Evolutionary conservation across 257 asterid genomes (phyloP), one percentile per base, ranked within the genome.

Genomic region (Solanum chilense): DNA sequence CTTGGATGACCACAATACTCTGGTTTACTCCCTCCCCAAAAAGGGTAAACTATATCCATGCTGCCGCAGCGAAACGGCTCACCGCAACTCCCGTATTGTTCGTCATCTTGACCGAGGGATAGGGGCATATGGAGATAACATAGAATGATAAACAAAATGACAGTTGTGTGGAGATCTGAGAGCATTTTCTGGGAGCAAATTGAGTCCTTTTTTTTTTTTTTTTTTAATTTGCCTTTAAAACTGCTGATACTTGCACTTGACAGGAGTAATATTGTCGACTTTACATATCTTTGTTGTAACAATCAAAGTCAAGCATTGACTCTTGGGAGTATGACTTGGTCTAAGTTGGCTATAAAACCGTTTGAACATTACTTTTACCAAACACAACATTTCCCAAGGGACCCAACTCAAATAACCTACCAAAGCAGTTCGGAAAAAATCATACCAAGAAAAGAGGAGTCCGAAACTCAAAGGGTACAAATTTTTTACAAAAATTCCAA

Each of bases 1-100:
- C 94, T 94, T 0, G 94, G 94, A 39, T 86, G 56, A n/a, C 98
- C 96, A 58, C 98, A 96, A 21, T 47, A 39, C 1, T 9, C 5
- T 1, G 93, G 90, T 15, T 94, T 90, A 10, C 1, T 16, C 15
- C 86, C 94, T 13, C 94, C 94, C 71, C 87, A 92, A 92, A 94
- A 96, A 6, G 98, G 98, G 47, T 94, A 94, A 2, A n/a, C 2
- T 3, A 93, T 66, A 7, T 15, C 3, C 2, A 87, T 6, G 47
- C 29, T 2, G 4, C 93, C 92, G 12, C 98, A 95, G 11, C 5
- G 13, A 49, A 86, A 82, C 1, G 70, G 35, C 86, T 82, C 80
- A 2, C 82, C 23, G 62, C 98, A 93, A 23, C 1, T 33, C 2
- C 39, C 9, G 88, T 91, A 29, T 39, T 3, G 77, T 20, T 86